These are phyloP conservation scores for Kurtzmaniella fragi DNA, from an alignment of 805 yeast species.

Conservation along the genomic window DNA sequence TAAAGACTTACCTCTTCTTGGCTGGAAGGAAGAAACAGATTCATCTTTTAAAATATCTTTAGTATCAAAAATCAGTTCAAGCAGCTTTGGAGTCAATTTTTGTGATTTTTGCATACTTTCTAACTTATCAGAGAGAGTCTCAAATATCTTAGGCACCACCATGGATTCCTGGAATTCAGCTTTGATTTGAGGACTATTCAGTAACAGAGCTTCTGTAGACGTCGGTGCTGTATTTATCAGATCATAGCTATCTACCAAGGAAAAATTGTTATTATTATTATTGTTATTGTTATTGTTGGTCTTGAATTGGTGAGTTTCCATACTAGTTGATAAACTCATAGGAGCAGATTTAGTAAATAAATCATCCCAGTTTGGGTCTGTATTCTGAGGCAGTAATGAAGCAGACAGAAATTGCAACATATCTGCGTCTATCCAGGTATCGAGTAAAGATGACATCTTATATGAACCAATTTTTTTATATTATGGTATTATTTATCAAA, in stretches of 20 bases:
- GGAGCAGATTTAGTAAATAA: background rate
- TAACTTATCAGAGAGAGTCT: background rate
- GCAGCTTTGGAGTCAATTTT: conserved; percentile 16
- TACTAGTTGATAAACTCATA: conserved; percentile 1
- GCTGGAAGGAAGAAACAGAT: background rate
- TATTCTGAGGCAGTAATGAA: background rate
- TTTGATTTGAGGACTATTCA: background rate
- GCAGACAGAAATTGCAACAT: conserved; percentile 1
- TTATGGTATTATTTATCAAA: no score
- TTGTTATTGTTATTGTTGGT: no score
- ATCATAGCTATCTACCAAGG: no score
- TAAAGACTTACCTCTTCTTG: conserved; percentile 3
- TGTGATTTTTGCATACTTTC: conserved; percentile 7
- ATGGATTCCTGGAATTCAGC: background rate
- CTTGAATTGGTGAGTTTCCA: background rate
- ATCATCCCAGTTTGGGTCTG: background rate
- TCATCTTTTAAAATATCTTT: conserved; percentile 21
- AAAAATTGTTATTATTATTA: no score
- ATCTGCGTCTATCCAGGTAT: background rate
- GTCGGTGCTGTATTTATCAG: no score
- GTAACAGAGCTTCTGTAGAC: background rate
- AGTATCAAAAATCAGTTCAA: conserved; percentile 25
- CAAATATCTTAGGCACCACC: background rate
- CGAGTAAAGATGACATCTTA: background rate
- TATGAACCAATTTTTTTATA: no score